These are phyloP conservation scores for Polytrichum commune DNA, from an alignment of 225 moss, liverwort and hornwort species.

Conservation along the genomic window DNA sequence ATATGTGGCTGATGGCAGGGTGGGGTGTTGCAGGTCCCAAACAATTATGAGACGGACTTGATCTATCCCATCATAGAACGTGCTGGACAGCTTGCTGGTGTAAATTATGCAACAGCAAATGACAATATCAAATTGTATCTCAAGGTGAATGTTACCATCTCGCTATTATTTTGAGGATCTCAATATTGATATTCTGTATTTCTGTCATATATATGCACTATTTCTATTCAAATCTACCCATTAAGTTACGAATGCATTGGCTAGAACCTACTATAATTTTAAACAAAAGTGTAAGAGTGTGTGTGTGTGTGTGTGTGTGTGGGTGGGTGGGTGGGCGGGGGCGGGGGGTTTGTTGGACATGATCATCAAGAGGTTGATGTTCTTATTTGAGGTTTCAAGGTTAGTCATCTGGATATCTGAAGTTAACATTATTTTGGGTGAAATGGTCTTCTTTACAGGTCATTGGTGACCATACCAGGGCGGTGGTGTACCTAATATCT, in stretches of 20 bases:
- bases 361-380: not conserved
- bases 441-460: constrained; percentile 52
- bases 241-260: no score
- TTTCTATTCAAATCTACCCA: no score
- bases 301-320: no score
- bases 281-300: no score
- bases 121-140: constrained; percentile 65
- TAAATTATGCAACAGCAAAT: constrained; percentile 54
- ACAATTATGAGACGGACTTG: constrained; percentile 92
- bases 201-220: no score
- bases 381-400: no score
- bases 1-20: not conserved
- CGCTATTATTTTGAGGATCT: not conserved
- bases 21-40: constrained; percentile 68
- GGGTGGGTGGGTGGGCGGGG: no score
- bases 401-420: no score
- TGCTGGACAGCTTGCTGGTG: constrained; percentile 70
- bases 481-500: constrained; percentile 87
- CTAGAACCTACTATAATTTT: no score
- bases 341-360: no score
- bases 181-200: not conserved
- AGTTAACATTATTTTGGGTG: no score
- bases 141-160: constrained; percentile 47
- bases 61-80: constrained; percentile 79
- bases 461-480: constrained; percentile 93